Base-by-base conservation (phyloP, 352 stramenopile genomes). In the Pythium insidiosum region DNA sequence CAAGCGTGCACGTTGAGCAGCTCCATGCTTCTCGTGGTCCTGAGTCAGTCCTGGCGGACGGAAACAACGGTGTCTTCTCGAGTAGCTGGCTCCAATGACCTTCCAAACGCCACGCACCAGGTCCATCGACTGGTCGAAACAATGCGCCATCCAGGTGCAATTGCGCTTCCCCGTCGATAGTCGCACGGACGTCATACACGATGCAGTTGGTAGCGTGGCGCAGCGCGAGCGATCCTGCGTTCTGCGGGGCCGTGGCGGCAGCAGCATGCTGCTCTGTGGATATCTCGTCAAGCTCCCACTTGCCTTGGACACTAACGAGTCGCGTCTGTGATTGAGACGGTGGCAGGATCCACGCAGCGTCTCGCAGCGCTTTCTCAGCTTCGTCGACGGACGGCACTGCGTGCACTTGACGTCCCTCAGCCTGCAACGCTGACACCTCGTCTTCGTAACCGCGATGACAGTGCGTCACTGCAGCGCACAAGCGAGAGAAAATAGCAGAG, bases 281-380 rank as follows among this genome's bases (percentile, higher is more conserved):
- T 48, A 81, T 88, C 44, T 94, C 81, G 42, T 94, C 81, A 15
- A 69, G 48, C 2, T 84, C 35, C 81, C 81, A 94, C 44, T 91
- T 86, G 9, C 81, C 81, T 49, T 90, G 78, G 28, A 91, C 50
- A 6, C 62, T 78, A 9, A 72, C 57, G 10, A 94, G 35, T 43
- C 76, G 79, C 18, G 56, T 44, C 38, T 73, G 60, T 6, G 77
- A 28, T 36, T 58, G 49, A 0, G 58, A 50, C 5, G 50, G 35
- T 6, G 76, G 53, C 0, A 85, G 50, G 7, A 94, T 58, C 81
- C 81, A 94, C 5, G 81, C 71, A 11, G 59, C 54, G 1, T 77
- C 39, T 16, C 78, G 67, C 25, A 94, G 37, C 2, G 56, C 50
- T 6, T 21, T 21, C 43, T 64, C 56, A 22, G 49, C 58, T 22